These are phyloP conservation scores for Verticillium zaregamsianum DNA, from an alignment of 2,329 filamentous ascomycete species.

Conservation along the genomic window DNA sequence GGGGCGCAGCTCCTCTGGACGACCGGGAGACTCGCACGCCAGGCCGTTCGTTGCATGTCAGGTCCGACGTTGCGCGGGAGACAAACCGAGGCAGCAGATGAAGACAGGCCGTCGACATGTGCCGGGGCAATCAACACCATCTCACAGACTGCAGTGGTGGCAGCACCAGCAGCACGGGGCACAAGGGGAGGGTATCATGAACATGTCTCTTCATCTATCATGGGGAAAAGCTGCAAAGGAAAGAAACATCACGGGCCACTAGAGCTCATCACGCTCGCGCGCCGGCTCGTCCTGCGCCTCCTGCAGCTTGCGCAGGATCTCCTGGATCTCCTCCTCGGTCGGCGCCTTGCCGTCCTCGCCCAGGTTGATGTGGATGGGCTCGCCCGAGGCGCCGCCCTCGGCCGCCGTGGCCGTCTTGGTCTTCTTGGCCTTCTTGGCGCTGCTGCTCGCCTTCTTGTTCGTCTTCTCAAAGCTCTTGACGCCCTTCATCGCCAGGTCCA, in stretches of 20 bases:
- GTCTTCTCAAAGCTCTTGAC: conserved; percentile 51
- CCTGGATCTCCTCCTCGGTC: conserved; percentile 45
- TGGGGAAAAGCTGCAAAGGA: neutral
- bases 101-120: neutral
- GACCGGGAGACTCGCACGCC: neutral
- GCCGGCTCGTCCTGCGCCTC: conserved; percentile 23
- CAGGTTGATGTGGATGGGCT: conserved; percentile 35
- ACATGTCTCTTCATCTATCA: neutral
- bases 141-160: neutral
- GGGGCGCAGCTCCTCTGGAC: neutral
- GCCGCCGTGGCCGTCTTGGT: conserved; percentile 36
- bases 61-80: neutral
- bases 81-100: neutral
- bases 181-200: neutral
- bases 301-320: conserved; percentile 36
- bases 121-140: neutral
- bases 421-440: conserved; percentile 41
- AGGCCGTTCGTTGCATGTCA: neutral
- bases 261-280: conserved; percentile 31
- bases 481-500: conserved; percentile 67
- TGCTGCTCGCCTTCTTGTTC: conserved; percentile 35
- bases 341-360: conserved; percentile 21
- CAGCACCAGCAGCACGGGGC: neutral
- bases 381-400: conserved; percentile 32
- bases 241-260: conserved; percentile 7